These are phyloP conservation scores for Pleurotus eryngii DNA, from an alignment of 768 basidiomycete species.

Conservation along the genomic window DNA sequence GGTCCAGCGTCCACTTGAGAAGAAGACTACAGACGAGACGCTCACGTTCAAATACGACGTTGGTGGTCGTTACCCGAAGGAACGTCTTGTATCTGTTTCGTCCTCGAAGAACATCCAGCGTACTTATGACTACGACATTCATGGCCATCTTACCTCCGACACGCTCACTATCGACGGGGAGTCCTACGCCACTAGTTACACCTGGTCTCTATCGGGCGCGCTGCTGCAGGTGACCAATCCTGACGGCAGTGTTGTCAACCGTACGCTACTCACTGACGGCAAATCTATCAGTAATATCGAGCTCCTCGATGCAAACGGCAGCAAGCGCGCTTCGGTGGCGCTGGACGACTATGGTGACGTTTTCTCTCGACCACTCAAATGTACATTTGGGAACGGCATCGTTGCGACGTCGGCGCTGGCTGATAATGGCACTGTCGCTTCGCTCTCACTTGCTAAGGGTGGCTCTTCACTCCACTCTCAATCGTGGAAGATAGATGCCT, in stretches of 20 bases:
- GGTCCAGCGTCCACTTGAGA: background rate
- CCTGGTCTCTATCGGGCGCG: background rate
- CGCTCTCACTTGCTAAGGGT: background rate
- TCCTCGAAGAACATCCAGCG: background rate
- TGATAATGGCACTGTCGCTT: background rate
- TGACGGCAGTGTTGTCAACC: background rate
- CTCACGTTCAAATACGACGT: background rate
- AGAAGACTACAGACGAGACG: background rate
- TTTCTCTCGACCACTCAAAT: background rate
- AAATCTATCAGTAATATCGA: background rate
- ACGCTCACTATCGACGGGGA: background rate
- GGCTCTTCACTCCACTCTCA: background rate
- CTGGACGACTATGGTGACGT: background rate
- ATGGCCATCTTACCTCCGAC: conserved; percentile 1
- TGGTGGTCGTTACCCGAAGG: background rate
- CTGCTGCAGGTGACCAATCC: background rate
- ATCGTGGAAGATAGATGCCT: background rate
- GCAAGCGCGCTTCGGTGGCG: background rate
- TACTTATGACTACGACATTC: conserved; percentile 2
- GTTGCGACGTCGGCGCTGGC: background rate
- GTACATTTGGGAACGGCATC: conserved; percentile 2
- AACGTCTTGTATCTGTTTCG: conserved; percentile 5
- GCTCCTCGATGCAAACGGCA: background rate
- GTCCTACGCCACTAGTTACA: background rate
- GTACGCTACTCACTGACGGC: background rate